Evolutionary conservation across 2,329 filamentous ascomycete genomes (phyloP).

Genomic region (Biscogniauxia marginata): DNA sequence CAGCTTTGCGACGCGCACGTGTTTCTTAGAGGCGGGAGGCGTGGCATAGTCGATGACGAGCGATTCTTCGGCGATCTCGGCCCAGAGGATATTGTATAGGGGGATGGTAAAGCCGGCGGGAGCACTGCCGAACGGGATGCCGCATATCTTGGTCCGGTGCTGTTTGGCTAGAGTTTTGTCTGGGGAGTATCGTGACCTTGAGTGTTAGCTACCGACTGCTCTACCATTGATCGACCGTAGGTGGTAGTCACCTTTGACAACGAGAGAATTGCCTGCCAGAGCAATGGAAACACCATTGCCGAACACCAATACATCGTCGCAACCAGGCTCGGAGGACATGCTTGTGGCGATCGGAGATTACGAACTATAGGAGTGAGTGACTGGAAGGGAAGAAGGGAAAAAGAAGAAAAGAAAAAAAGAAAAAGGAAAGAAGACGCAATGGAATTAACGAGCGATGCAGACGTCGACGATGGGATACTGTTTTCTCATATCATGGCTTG

Average conservation of each 20-base stretch:
- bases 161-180: conserved; percentile 23
- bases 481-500: not conserved
- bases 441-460: not conserved
- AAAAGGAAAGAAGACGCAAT: no score
- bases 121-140: conserved; percentile 21
- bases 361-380: not conserved
- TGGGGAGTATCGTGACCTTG: conserved; percentile 8
- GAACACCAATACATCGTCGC: not conserved
- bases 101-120: conserved; percentile 50
- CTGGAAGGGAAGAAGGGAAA: not conserved
- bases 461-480: not conserved
- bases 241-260: not conserved
- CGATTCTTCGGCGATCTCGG: conserved; percentile 58
- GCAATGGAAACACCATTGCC: not conserved
- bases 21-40: conserved; percentile 51
- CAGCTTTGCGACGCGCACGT: conserved; percentile 60
- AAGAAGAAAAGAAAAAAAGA: not conserved
- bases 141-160: conserved; percentile 26
- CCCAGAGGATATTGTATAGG: conserved; percentile 84
- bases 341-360: not conserved
- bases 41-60: conserved; percentile 73
- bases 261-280: not conserved
- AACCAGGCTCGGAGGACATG: not conserved
- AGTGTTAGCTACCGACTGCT: not conserved
- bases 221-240: not conserved